Percentiles rank a stretch among this genome's conserved stretches.
phyloP scores from a whole-genome alignment of 345 rosid genomes.

The Ceriops decandra region DNA sequence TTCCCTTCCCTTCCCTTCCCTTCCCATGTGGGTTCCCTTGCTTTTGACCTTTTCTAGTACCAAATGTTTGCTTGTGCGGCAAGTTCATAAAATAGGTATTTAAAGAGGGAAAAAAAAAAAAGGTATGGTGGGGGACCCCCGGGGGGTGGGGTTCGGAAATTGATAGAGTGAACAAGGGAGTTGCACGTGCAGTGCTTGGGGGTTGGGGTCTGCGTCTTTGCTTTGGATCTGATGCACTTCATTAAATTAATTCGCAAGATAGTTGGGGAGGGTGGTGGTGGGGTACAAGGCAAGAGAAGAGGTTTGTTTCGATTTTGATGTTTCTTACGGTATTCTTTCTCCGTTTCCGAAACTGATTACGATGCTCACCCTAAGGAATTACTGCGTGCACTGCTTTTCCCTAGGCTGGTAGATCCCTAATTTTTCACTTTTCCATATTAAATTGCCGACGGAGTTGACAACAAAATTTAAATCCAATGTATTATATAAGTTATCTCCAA shows the following conservation, averaged over 20 bases:
- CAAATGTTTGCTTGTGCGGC: background rate
- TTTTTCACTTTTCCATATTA: background rate
- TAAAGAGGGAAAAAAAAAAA: background rate
- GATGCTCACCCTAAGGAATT: background rate
- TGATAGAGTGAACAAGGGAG: background rate
- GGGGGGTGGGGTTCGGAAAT: background rate
- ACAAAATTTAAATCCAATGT: too few species aligned
- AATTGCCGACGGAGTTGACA: too few species aligned
- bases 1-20: too few species aligned
- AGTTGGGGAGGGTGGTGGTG: slow-evolving; percentile 2
- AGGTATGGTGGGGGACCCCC: too few species aligned
- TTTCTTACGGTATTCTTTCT: slow-evolving; percentile 3
- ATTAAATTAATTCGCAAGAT: background rate
- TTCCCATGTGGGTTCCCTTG: background rate
- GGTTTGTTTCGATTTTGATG: slow-evolving; percentile 25
- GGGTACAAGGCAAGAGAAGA: slow-evolving; percentile 21
- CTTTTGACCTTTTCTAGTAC: background rate
- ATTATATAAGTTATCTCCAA: too few species aligned
- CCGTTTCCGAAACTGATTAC: slow-evolving; percentile 15
- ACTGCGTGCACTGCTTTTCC: slow-evolving; percentile 1
- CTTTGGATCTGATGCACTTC: slow-evolving; percentile 36
- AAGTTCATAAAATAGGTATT: background rate
- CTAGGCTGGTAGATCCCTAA: background rate
- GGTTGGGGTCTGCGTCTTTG: background rate
- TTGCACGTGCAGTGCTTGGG: slow-evolving; percentile 26